A percentile compares a stretch with the other conserved stretches of the same genome.
These are phyloP conservation scores for Trichoderma gamsii DNA, from an alignment of 495 filamentous ascomycete genomes.

Conservation along the genomic window DNA sequence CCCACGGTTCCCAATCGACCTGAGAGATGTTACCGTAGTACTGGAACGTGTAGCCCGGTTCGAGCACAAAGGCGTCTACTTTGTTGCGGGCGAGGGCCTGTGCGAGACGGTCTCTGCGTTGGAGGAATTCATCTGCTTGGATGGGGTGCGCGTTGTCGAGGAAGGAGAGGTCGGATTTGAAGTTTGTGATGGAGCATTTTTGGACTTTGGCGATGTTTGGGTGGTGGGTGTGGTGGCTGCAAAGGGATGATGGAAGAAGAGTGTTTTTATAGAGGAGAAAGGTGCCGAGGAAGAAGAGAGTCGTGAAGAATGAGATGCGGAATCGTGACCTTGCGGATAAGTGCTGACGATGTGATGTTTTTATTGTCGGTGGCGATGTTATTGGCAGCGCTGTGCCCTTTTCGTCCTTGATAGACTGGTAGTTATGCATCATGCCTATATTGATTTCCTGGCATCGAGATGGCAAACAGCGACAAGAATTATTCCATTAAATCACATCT, in stretches of 20 bases:
- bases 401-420: not conserved
- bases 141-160: conserved; percentile 39
- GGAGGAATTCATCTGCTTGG: conserved; percentile 35
- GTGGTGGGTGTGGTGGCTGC: not conserved
- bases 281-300: not conserved
- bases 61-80: conserved; percentile 46
- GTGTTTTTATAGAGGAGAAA: not conserved
- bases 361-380: not conserved
- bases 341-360: not conserved
- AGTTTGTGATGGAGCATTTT: conserved; percentile 41
- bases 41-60: conserved; percentile 53
- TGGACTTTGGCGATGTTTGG: conserved; percentile 19
- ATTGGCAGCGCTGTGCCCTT: not conserved
- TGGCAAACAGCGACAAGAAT: not conserved
- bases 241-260: not conserved
- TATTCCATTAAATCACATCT: not conserved
- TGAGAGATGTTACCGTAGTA: conserved; percentile 52
- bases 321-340: not conserved
- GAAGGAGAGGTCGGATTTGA: conserved; percentile 39
- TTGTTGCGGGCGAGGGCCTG: conserved; percentile 38
- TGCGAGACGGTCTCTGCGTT: conserved; percentile 42
- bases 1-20: conserved; percentile 52
- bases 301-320: conserved; percentile 1
- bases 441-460: not conserved
- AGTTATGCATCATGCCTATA: not conserved